Evolutionary conservation across 257 asterid species (phyloP), one percentile per base, ranked within the genome.

Genomic region (Asclepias syriaca): DNA sequence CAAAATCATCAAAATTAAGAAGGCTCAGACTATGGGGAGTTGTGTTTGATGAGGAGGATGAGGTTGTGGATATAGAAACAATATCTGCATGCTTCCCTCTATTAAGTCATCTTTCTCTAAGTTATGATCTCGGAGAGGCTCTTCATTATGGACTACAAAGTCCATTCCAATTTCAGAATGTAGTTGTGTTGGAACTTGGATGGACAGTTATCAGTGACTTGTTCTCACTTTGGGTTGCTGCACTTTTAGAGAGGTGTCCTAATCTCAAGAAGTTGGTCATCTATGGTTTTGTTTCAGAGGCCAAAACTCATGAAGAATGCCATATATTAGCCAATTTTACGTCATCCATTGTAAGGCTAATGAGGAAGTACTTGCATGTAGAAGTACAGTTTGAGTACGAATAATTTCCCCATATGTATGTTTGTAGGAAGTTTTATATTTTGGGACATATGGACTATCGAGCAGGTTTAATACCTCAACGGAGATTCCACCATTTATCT

Each of bases 1-100:
- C 98, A 54, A 85, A 86, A 74, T 90, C 98, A 1, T 78, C 95
- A 14, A 87, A 83, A 72, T 74, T 93, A 84, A 87, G 72, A 81
- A 84, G 77, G 77, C 96, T 93, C 39, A 84, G 97, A 79, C 93
- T 93, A 8, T 93, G 98, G 98, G 93, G 88, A 74, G 96, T 93
- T 51, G 95, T 93, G 64, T 93, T 93, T 76, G 98, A 93, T 55
- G 93, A 92, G 24, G 98, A 93, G 76, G 98, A 93, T 9, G 98
- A 93, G 86, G 83, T 86, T 78, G 88, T 93, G 45, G 97, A 88
- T 77, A 77, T 93, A n/a, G 97, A 90, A 85, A 86, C 90, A 24
- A 93, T 93, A 46, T 86, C 98, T 13, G 71, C 90, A 21, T 90
- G 95, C 83, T 93, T 93, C 78, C 98, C 98, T 16, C 78, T 77